Evolutionary conservation across 2,329 filamentous ascomycete genomes (phyloP).

Genomic region (Penicillium frequentans): DNA sequence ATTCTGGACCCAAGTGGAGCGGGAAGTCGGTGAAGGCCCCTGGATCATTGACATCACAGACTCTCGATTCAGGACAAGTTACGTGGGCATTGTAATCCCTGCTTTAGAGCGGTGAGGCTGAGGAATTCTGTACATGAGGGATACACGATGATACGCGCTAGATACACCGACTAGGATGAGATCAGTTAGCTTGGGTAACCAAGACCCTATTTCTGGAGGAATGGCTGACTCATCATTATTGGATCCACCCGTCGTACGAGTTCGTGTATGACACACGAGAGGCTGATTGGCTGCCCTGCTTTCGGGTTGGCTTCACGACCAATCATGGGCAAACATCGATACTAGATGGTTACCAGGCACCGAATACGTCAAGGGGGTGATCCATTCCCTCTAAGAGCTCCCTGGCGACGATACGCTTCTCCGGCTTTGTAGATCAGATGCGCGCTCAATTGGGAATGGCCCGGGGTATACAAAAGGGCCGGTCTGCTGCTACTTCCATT

Average conservation of each 20-base stretch:
- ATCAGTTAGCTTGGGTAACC: background rate
- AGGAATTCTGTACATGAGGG: conserved; percentile 7
- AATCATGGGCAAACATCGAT: background rate
- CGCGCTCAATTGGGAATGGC: conserved; percentile 24
- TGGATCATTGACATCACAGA: conserved; percentile 20
- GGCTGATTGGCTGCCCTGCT: conserved; percentile 24
- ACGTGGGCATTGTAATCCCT: background rate
- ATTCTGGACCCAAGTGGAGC: conserved; percentile 21
- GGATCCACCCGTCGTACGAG: conserved; percentile 7
- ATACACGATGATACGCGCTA: background rate
- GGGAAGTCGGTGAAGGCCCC: conserved; percentile 13
- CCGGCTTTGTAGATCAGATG: conserved; percentile 26
- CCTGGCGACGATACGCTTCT: conserved; percentile 20
- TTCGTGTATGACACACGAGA: conserved; percentile 1
- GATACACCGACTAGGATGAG: background rate
- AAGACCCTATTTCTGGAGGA: conserved; percentile 18
- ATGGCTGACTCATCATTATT: conserved; percentile 29
- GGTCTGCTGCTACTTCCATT: conserved; percentile 4
- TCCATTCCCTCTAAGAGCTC: conserved; percentile 23
- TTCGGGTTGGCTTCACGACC: conserved; percentile 3
- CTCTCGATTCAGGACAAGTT: background rate
- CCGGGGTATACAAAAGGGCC: conserved; percentile 25
- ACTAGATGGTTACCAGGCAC: conserved; percentile 21
- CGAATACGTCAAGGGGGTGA: conserved; percentile 25
- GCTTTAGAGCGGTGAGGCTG: conserved; percentile 14